Conservation (phyloP, 805 yeast genomes). For the Kuraishia piskuri region DNA sequence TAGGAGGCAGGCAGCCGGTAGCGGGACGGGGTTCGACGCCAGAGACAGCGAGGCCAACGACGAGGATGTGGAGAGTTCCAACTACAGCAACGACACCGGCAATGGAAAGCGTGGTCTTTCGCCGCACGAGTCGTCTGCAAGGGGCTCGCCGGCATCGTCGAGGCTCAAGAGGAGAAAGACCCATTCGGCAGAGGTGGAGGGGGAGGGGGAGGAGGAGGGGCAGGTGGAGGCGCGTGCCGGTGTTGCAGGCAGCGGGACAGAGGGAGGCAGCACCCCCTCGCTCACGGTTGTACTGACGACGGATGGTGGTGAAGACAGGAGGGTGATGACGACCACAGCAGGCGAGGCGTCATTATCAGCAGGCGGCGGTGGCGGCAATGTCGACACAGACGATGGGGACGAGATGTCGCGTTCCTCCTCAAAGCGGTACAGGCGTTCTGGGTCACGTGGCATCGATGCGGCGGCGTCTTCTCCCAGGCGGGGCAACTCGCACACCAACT, state of each 20-base stretch:
- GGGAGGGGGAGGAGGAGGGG: background rate
- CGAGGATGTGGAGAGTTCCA: slow-evolving; percentile 5
- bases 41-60: slow-evolving; percentile 1
- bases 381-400: background rate
- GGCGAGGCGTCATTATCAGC: background rate
- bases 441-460: slow-evolving; percentile 9
- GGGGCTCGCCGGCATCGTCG: background rate
- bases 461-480: slow-evolving; percentile 5
- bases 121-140: background rate
- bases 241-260: background rate
- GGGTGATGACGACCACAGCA: background rate
- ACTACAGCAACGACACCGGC: background rate
- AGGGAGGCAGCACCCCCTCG: background rate
- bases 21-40: background rate
- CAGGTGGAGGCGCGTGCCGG: background rate
- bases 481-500: background rate
- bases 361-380: background rate
- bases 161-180: slow-evolving; percentile 1
- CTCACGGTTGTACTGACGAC: background rate
- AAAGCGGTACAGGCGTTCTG: background rate
- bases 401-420: background rate
- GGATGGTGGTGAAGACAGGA: background rate
- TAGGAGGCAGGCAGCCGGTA: background rate
- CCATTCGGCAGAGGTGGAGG: background rate
- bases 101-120: background rate